Evolutionary conservation across 2,329 filamentous ascomycete genomes (phyloP).

Genomic region (Penicillium nordicum): DNA sequence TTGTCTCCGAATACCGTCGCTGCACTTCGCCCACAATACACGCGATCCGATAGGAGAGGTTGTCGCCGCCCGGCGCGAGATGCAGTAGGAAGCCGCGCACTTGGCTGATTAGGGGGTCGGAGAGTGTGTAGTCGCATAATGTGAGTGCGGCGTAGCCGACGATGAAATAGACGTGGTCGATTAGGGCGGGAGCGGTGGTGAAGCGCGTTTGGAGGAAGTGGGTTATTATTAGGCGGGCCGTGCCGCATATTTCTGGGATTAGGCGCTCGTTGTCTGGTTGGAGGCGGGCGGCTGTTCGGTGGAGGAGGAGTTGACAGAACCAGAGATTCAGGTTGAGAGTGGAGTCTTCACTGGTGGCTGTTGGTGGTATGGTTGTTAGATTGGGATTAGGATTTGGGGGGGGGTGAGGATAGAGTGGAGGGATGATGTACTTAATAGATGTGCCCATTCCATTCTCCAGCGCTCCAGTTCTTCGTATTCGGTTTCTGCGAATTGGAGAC

Average conservation of each 20-base stretch:
- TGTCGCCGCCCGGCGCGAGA: constrained; percentile 32
- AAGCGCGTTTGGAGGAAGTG: constrained; percentile 30
- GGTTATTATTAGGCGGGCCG: constrained; percentile 30
- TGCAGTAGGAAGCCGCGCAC: constrained; percentile 34
- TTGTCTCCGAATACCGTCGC: constrained; percentile 26
- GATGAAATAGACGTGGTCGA: constrained; percentile 35
- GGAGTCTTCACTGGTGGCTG: constrained; percentile 29
- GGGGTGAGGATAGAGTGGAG: background rate
- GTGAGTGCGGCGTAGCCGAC: constrained; percentile 36
- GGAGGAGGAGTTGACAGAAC: constrained; percentile 37
- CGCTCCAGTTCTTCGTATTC: constrained; percentile 35
- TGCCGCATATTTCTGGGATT: constrained; percentile 28
- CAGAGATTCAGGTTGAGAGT: constrained; percentile 34
- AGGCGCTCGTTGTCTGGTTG: constrained; percentile 28
- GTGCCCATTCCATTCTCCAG: constrained; percentile 36
- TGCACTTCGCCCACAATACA: constrained; percentile 33
- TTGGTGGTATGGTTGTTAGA: background rate
- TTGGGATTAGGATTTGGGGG: background rate
- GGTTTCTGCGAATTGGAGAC: constrained; percentile 25
- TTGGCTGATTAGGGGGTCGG: constrained; percentile 34
- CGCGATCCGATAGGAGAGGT: constrained; percentile 34
- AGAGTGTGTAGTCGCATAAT: constrained; percentile 33
- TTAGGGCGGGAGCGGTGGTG: constrained; percentile 30
- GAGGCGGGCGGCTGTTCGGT: constrained; percentile 29
- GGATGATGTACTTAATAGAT: constrained; percentile 28